Conservation (phyloP, 148 eudicot genomes). For the Linanthus parryae region DNA sequence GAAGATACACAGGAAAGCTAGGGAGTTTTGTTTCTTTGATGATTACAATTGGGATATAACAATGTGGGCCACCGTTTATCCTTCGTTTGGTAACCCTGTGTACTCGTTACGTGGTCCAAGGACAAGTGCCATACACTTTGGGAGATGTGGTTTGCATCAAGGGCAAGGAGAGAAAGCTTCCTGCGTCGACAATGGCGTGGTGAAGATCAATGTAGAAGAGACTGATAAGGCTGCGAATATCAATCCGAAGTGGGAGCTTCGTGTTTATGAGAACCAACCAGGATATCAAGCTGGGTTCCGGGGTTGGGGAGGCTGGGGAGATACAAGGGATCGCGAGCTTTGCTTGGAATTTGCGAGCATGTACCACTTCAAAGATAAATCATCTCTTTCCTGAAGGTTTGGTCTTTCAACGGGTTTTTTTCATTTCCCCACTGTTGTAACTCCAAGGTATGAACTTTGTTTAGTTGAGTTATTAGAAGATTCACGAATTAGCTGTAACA, state of each 20-base stretch:
- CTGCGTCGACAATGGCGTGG: constrained; percentile 59
- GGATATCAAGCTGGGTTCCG: constrained; percentile 86
- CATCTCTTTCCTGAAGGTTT: constrained; percentile 15
- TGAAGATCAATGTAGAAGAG: constrained; percentile 50
- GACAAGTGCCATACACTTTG: constrained; percentile 89
- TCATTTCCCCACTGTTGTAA: constrained; percentile 2
- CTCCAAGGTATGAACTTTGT: constrained; percentile 1
- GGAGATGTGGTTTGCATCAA: constrained; percentile 94
- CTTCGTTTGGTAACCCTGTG: constrained; percentile 83
- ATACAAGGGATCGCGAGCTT: constrained; percentile 59
- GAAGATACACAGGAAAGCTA: constrained; percentile 66
- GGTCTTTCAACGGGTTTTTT: background rate
- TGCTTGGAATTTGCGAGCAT: constrained; percentile 82
- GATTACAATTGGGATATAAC: constrained; percentile 99
- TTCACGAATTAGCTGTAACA: background rate
- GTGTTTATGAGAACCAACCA: constrained; percentile 39
- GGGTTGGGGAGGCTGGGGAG: constrained; percentile 99
- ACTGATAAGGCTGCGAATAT: constrained; percentile 55
- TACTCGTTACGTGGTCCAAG: constrained; percentile 80
- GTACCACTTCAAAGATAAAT: constrained; percentile 26
- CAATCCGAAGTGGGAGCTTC: constrained; percentile 57
- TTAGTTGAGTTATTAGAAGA: constrained; percentile 6
- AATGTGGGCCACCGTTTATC: constrained; percentile 93
- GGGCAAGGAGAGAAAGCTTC: constrained; percentile 57
- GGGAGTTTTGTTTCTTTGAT: constrained; percentile 71